These are phyloP conservation scores for Candida schatavii DNA, from an alignment of 805 yeast genomes.

Conservation along the genomic window DNA sequence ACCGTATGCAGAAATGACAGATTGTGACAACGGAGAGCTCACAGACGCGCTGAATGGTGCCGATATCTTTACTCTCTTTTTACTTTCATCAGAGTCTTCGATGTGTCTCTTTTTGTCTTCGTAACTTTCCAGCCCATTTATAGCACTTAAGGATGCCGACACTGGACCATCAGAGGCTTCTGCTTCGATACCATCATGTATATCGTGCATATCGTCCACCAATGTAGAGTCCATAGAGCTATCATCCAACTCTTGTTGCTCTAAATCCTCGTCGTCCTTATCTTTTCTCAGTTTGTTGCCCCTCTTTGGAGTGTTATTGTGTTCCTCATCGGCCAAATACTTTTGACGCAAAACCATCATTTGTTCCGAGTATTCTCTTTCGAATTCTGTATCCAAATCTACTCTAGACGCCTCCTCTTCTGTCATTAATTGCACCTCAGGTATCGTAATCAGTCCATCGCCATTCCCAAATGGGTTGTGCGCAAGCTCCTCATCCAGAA, in stretches of 20 bases:
- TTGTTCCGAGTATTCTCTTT: constrained; percentile 44
- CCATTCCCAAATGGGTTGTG: constrained; percentile 56
- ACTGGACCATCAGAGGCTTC: too few relatives aligned
- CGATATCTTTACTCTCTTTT: neutral
- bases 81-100: neutral
- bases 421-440: constrained; percentile 29
- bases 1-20: neutral
- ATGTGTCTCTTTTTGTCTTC: constrained; percentile 1
- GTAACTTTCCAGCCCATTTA: neutral
- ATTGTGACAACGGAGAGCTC: constrained; percentile 1
- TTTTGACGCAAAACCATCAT: constrained; percentile 45
- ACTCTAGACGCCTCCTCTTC: constrained; percentile 24
- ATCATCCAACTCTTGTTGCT: neutral
- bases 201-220: neutral
- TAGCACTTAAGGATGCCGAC: neutral
- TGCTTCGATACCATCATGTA: too few relatives aligned
- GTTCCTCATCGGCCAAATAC: constrained; percentile 40
- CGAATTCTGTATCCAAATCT: constrained; percentile 49
- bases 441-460: constrained; percentile 35
- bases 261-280: constrained; percentile 11
- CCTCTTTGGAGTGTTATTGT: constrained; percentile 28
- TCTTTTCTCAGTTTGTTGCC: constrained; percentile 29
- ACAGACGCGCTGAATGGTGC: neutral
- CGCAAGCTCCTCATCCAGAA: constrained; percentile 48
- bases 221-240: neutral